Conservation (phyloP, 2,329 filamentous ascomycete species). For the Eutypella sp. region DNA sequence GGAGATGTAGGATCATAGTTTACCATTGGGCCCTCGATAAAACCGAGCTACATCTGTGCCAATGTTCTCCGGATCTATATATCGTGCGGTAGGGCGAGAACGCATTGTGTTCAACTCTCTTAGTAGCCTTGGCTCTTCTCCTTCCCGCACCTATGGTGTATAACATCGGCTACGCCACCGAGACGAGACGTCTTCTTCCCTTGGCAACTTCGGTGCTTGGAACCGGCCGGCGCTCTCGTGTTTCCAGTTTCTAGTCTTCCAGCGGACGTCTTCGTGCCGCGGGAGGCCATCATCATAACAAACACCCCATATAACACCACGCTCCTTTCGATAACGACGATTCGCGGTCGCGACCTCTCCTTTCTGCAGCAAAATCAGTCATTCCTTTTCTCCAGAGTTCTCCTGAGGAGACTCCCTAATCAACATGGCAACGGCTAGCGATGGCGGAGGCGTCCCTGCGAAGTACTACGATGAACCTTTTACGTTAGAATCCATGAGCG, state of each 20-base stretch:
- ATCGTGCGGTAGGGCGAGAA: too few species aligned
- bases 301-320: not conserved
- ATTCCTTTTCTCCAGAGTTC: not conserved
- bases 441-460: constrained; percentile 10
- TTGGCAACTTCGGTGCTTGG: not conserved
- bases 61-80: too few species aligned
- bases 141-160: too few species aligned
- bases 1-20: too few species aligned
- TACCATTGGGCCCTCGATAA: too few species aligned
- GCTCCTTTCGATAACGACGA: not conserved
- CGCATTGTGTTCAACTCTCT: too few species aligned
- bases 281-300: not conserved
- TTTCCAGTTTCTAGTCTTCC: not conserved
- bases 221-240: not conserved
- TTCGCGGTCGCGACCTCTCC: too few species aligned
- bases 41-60: too few species aligned
- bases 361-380: too few species aligned
- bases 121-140: too few species aligned
- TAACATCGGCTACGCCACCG: too few species aligned
- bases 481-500: constrained; percentile 15
- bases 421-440: constrained; percentile 10
- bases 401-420: not conserved
- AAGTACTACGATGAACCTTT: constrained; percentile 15
- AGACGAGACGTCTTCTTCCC: not conserved
- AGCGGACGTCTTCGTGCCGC: not conserved